Conservation (phyloP, 345 rosid species). For the Ceriops tagal region DNA sequence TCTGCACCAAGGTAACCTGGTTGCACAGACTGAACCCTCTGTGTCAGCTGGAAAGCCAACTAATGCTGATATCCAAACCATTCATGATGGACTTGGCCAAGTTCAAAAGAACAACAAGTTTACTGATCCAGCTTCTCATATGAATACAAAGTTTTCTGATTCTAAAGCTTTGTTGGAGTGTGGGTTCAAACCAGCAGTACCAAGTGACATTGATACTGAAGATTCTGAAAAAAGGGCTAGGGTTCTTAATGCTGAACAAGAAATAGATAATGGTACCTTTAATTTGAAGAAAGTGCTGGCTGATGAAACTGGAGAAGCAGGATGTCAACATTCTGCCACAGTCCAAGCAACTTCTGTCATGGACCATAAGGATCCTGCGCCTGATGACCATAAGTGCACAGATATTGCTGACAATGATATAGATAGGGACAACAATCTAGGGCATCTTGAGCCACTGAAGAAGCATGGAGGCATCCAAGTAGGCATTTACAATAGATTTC, state of each 20-base stretch:
- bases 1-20: constrained; percentile 34
- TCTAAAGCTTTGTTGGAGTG: constrained; percentile 32
- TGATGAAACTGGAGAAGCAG: constrained; percentile 27
- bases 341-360: constrained; percentile 24
- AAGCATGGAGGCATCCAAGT: constrained; percentile 72
- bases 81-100: constrained; percentile 38
- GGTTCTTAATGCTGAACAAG: constrained; percentile 22
- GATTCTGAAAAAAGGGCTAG: constrained; percentile 32
- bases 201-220: constrained; percentile 15
- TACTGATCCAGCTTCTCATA: constrained; percentile 37
- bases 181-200: constrained; percentile 34
- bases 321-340: constrained; percentile 29
- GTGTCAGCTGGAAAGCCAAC: constrained; percentile 26
- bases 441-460: constrained; percentile 23
- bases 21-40: constrained; percentile 46
- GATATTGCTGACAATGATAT: constrained; percentile 11
- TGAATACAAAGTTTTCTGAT: constrained; percentile 31
- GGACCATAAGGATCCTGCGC: constrained; percentile 28
- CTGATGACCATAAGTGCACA: constrained; percentile 24
- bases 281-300: constrained; percentile 14
- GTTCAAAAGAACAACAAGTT: constrained; percentile 41
- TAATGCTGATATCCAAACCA: constrained; percentile 27
- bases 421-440: constrained; percentile 10
- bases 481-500: constrained; percentile 80
- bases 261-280: constrained; percentile 17